Percentiles rank a stretch among this genome's conserved stretches.
phyloP scores from a whole-genome alignment of 805 yeast genomes.

The Yamadazyma insecticola region DNA sequence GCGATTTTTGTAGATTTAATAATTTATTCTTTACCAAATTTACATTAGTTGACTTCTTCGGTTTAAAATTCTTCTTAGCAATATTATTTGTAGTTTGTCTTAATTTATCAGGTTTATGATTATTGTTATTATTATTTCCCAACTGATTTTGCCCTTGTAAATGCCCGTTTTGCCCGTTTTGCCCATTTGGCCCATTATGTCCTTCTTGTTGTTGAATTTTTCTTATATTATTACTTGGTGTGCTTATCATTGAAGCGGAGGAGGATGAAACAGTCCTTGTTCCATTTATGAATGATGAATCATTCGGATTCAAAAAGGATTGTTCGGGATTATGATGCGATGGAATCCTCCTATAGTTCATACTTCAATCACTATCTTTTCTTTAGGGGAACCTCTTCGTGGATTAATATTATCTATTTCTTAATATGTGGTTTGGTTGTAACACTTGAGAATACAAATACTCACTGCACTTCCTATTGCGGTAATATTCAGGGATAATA shows the following conservation, averaged over 20 bases:
- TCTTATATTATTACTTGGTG: constrained; percentile 38
- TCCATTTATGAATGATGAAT: constrained; percentile 12
- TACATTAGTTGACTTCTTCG: constrained; percentile 20
- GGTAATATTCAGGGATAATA: no score
- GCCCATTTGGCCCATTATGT: constrained; percentile 5
- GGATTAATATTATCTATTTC: no score
- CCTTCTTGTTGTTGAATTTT: constrained; percentile 22
- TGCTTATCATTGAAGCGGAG: constrained; percentile 34
- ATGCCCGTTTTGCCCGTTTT: constrained; percentile 10
- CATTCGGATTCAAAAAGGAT: constrained; percentile 13
- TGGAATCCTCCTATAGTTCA: constrained; percentile 11
- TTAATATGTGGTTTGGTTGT: no score
- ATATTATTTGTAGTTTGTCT: constrained; percentile 6
- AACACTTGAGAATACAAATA: no score
- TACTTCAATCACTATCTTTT: no score
- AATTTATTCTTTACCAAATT: constrained; percentile 31
- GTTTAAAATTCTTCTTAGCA: constrained; percentile 8
- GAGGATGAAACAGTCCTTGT: constrained; percentile 34
- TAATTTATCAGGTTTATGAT: constrained; percentile 2
- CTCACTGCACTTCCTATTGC: no score
- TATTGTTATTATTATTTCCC: neutral
- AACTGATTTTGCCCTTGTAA: constrained; percentile 4
- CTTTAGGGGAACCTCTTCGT: no score
- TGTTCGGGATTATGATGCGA: constrained; percentile 12
- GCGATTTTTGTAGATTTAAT: constrained; percentile 35